Conservation (phyloP, 2,329 filamentous ascomycete genomes). For the Emmonsiellopsis sp. region DNA sequence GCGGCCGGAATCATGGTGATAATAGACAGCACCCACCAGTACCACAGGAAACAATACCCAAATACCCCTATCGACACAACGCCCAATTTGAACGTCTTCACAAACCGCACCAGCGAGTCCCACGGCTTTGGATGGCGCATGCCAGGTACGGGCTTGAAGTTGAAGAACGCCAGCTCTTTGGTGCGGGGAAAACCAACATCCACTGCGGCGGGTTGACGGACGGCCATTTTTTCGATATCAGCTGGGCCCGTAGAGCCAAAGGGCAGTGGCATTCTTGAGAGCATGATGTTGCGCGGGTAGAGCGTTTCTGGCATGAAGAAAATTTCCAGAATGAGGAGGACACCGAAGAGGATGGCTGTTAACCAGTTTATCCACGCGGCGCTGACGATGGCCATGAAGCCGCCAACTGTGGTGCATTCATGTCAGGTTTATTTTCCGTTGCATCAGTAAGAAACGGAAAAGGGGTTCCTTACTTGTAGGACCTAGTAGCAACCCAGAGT, state of each 20-base stretch:
- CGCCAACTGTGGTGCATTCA: conserved; percentile 32
- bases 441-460: not conserved
- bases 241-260: not conserved
- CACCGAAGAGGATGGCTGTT: conserved; percentile 44
- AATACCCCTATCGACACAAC: conserved; percentile 39
- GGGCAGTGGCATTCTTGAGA: conserved; percentile 25
- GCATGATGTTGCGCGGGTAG: conserved; percentile 46
- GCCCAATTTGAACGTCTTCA: conserved; percentile 39
- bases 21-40: conserved; percentile 49
- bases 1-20: conserved; percentile 47
- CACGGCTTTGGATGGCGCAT: conserved; percentile 44
- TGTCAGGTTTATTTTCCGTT: not conserved
- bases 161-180: conserved; percentile 37
- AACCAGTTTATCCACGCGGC: conserved; percentile 48
- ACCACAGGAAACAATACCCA: conserved; percentile 46
- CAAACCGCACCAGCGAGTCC: conserved; percentile 39
- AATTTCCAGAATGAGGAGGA: conserved; percentile 40
- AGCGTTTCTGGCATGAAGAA: conserved; percentile 48
- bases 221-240: conserved; percentile 22
- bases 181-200: conserved; percentile 27
- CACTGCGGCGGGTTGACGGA: conserved; percentile 8
- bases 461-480: conserved; percentile 32
- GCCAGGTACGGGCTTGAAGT: conserved; percentile 40
- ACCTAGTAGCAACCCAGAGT: conserved; percentile 43
- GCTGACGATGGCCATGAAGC: conserved; percentile 41